phyloP scores from a whole-genome alignment of 2,329 filamentous ascomycete genomes.

The Arthrobotrys musiformis region DNA sequence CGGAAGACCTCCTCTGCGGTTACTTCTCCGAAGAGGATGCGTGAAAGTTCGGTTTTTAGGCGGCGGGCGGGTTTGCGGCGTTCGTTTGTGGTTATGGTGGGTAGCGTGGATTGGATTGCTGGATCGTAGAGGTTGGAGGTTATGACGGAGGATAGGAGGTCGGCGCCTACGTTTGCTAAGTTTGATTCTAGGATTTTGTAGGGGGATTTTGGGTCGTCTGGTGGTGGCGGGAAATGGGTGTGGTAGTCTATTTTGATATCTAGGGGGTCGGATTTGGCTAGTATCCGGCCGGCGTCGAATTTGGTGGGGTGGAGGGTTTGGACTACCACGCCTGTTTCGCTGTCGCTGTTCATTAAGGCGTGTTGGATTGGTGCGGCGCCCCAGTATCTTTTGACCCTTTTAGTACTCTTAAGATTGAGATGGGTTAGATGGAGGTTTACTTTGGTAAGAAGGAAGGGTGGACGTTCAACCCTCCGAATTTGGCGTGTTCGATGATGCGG shows the following conservation, averaged over 20 bases:
- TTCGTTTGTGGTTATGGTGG: constrained; percentile 60
- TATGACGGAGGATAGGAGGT: constrained; percentile 76
- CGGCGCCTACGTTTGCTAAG: constrained; percentile 74
- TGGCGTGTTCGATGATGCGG: constrained; percentile 74
- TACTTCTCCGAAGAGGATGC: constrained; percentile 35
- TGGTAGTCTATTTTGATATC: constrained; percentile 5
- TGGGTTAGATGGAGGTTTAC: constrained; percentile 63
- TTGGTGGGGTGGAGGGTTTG: constrained; percentile 81
- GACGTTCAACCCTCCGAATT: constrained; percentile 90
- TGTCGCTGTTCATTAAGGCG: constrained; percentile 74
- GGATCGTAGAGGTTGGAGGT: constrained; percentile 73
- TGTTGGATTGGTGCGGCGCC: constrained; percentile 89
- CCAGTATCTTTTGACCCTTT: constrained; percentile 71
- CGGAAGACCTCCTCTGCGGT: constrained; percentile 21
- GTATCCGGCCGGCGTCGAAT: constrained; percentile 82
- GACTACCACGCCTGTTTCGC: constrained; percentile 78
- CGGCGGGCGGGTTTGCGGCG: constrained; percentile 67
- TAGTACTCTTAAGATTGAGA: not conserved
- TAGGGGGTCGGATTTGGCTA: constrained; percentile 71
- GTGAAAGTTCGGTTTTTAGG: constrained; percentile 24
- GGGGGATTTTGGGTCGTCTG: constrained; percentile 67
- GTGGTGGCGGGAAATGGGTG: constrained; percentile 67
- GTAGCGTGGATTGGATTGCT: constrained; percentile 64
- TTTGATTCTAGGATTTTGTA: constrained; percentile 67
- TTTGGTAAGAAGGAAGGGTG: constrained; percentile 92